Conservation (phyloP, 73 alveolate species). For the Halteria grandinella region DNA sequence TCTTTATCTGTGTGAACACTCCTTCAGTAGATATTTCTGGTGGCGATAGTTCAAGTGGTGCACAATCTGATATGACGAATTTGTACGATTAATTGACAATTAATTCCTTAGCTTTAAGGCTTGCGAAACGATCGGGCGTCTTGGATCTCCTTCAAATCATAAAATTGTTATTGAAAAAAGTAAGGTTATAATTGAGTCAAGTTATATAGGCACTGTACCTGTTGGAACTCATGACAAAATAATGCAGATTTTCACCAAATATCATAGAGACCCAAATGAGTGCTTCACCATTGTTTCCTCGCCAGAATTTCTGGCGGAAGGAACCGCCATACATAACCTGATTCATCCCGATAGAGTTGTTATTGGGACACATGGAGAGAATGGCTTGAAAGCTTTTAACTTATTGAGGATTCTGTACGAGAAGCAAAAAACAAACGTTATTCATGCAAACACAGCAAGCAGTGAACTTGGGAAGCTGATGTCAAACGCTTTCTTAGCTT, state of each 20-base stretch:
- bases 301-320: conserved; percentile 99
- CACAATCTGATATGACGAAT: conserved; percentile 47
- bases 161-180: conserved; percentile 88
- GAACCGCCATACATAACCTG: conserved; percentile 94
- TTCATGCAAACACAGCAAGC: conserved; percentile 27
- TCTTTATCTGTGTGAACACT: conserved; percentile 94
- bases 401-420: too few species aligned
- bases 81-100: conserved; percentile 3
- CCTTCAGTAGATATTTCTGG: conserved; percentile 83
- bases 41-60: conserved; percentile 48
- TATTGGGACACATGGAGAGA: conserved; percentile 86
- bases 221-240: conserved; percentile 87
- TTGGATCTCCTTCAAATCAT: conserved; percentile 43
- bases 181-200: background rate
- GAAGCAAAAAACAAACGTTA: conserved; percentile 17
- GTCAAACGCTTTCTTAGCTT: conserved; percentile 95
- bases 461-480: conserved; percentile 67
- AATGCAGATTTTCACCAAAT: conserved; percentile 48
- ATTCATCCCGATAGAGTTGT: conserved; percentile 93
- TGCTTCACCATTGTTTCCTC: conserved; percentile 82
- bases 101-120: conserved; percentile 28
- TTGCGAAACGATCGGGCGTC: conserved; percentile 44
- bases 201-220: conserved; percentile 84
- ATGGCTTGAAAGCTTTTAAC: too few species aligned
- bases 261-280: conserved; percentile 38